phyloP scores from a whole-genome alignment of 176 grass and related monocot genomes.

The Tuctoria greenei region DNA sequence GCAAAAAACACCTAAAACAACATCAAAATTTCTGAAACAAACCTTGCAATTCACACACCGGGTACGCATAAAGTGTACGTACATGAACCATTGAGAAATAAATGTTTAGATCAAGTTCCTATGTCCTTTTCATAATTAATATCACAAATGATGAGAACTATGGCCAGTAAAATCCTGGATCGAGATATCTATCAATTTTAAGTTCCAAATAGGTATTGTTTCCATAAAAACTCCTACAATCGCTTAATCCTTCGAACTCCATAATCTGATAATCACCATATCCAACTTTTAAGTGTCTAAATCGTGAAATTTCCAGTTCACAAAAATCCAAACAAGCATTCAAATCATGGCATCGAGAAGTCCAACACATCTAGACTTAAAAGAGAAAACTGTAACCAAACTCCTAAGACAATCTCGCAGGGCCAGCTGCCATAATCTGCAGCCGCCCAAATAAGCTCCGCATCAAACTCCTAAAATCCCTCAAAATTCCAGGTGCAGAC shows the following conservation, averaged over 20 bases:
- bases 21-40: neutral
- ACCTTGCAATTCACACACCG: neutral
- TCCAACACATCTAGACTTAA: neutral
- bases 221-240: neutral
- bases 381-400: neutral
- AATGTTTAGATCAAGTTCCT: neutral
- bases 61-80: neutral
- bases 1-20: neutral
- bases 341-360: neutral
- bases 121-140: neutral
- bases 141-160: neutral
- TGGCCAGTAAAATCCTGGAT: neutral
- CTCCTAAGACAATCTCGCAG: neutral
- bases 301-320: neutral
- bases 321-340: constrained; percentile 2
- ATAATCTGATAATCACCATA: neutral
- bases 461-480: neutral
- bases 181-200: neutral
- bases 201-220: neutral
- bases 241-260: neutral
- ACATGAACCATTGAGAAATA: neutral
- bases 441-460: constrained; percentile 15
- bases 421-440: neutral
- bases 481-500: constrained; percentile 21
- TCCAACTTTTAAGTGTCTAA: neutral